Conservation (phyloP, 257 asterid species). For the Nicotiana paniculata region DNA sequence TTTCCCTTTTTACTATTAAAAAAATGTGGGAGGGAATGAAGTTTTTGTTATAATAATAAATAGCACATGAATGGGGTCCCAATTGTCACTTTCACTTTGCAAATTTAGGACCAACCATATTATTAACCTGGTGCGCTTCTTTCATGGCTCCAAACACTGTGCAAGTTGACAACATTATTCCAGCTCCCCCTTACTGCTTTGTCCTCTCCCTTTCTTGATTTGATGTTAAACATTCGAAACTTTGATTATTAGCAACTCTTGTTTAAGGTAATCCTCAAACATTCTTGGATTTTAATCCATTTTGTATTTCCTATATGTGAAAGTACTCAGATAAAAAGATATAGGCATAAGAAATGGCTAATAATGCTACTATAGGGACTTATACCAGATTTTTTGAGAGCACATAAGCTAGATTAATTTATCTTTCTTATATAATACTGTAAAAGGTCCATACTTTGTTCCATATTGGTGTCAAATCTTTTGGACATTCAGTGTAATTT, state of each 20-base stretch:
- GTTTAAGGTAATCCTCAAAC: background rate
- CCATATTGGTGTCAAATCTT: no score
- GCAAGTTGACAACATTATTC: constrained; percentile 15
- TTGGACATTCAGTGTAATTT: background rate
- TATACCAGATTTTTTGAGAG: background rate
- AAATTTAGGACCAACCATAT: constrained; percentile 14
- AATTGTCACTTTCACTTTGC: constrained; percentile 6
- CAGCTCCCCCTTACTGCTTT: background rate
- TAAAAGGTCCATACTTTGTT: no score
- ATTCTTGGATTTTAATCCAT: constrained; percentile 4
- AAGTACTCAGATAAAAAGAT: background rate
- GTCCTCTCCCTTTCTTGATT: background rate
- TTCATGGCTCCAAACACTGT: constrained; percentile 8
- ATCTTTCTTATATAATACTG: no score
- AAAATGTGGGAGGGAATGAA: background rate
- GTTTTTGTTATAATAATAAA: background rate
- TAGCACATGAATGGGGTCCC: constrained; percentile 22
- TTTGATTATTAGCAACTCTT: background rate
- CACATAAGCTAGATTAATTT: background rate
- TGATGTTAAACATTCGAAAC: background rate
- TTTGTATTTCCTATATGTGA: background rate
- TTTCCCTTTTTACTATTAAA: background rate
- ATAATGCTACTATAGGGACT: background rate
- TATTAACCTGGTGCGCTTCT: constrained; percentile 4
- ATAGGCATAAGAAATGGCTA: background rate